These are phyloP conservation scores for Thuidium tamariscinum DNA, from an alignment of 225 moss, liverwort and hornwort species.

Conservation along the genomic window DNA sequence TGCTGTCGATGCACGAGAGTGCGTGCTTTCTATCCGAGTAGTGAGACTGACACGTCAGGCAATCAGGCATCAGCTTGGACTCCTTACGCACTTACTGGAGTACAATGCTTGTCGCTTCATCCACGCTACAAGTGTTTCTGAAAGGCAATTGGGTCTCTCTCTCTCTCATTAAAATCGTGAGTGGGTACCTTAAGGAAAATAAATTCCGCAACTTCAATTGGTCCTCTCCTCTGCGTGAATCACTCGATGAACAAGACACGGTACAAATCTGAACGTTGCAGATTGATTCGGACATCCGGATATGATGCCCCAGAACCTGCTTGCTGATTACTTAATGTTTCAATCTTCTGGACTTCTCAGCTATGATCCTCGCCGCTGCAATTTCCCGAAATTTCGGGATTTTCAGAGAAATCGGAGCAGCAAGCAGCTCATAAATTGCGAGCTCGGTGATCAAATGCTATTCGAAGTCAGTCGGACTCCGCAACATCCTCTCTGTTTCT, in stretches of 20 bases:
- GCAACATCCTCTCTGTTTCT: neutral
- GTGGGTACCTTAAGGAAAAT: fast-evolving
- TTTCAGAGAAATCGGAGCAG: neutral
- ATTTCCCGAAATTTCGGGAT: too few species aligned
- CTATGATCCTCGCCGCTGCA: neutral
- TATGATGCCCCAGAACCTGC: neutral
- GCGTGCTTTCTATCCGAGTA: too few species aligned
- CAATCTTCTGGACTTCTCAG: neutral
- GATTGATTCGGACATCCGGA: neutral
- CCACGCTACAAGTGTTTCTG: neutral
- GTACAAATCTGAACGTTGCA: neutral
- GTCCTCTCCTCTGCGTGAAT: neutral
- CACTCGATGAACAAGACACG: neutral
- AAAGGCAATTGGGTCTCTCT: neutral
- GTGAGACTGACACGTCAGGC: neutral
- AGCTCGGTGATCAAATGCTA: neutral
- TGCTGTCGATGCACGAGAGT: neutral
- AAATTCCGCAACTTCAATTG: neutral
- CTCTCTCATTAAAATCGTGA: neutral
- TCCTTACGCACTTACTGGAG: neutral
- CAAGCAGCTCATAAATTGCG: neutral
- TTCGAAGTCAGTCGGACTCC: neutral
- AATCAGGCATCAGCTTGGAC: neutral
- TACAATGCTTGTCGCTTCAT: too few species aligned
- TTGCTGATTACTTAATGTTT: neutral